phyloP scores from a whole-genome alignment of 2,329 filamentous ascomycete genomes.

The Corniculantispora saksenae region DNA sequence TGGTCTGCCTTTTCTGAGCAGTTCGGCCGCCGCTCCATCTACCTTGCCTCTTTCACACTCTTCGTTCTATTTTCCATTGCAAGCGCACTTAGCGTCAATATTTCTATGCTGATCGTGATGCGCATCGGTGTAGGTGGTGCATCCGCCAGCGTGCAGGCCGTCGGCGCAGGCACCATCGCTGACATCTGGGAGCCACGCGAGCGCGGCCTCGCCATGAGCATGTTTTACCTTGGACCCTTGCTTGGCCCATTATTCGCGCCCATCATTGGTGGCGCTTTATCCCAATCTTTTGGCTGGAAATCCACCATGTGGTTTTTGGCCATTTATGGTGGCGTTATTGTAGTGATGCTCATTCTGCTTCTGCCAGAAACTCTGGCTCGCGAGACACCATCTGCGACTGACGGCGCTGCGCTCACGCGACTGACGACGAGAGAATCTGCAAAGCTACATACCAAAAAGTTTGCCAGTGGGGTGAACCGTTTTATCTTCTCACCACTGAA shows the following conservation, averaged over 20 bases:
- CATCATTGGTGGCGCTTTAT: slow-evolving; percentile 69
- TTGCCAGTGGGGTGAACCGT: slow-evolving; percentile 55
- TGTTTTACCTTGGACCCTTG: slow-evolving; percentile 75
- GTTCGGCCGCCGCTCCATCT: slow-evolving; percentile 68
- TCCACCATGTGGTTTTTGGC: slow-evolving; percentile 72
- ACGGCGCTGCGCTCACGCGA: neutral
- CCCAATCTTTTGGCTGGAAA: slow-evolving; percentile 67
- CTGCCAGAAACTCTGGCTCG: slow-evolving; percentile 60
- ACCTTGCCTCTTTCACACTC: slow-evolving; percentile 66
- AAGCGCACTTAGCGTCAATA: slow-evolving; percentile 63
- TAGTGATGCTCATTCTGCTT: slow-evolving; percentile 54
- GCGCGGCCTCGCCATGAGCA: slow-evolving; percentile 70
- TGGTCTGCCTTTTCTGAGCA: slow-evolving; percentile 76
- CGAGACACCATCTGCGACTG: neutral
- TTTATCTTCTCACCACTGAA: slow-evolving; percentile 71
- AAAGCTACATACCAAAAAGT: slow-evolving; percentile 30
- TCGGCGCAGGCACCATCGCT: slow-evolving; percentile 13
- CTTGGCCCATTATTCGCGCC: slow-evolving; percentile 70
- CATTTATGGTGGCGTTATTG: slow-evolving; percentile 61
- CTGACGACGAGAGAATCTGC: slow-evolving; percentile 13
- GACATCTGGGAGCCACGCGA: slow-evolving; percentile 67
- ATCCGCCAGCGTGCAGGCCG: slow-evolving; percentile 54
- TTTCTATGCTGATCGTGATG: slow-evolving; percentile 72
- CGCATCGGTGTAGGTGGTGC: slow-evolving; percentile 70
- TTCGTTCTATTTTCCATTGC: slow-evolving; percentile 68